These are phyloP conservation scores for Neckera pumila DNA, from an alignment of 225 moss, liverwort and hornwort genomes.

Conservation along the genomic window DNA sequence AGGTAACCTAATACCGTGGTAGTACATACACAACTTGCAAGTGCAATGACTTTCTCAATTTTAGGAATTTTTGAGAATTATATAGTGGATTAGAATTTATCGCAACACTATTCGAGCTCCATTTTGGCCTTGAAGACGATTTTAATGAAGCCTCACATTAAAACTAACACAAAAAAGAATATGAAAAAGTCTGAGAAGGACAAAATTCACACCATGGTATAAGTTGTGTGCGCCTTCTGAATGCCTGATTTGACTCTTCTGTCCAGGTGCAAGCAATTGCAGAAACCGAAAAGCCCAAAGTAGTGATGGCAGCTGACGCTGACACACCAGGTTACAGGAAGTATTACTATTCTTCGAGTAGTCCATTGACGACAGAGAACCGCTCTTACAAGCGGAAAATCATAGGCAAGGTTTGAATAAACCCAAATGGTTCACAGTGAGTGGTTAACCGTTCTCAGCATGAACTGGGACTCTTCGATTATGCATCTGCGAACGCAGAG, in stretches of 20 bases:
- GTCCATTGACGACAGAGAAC: slow-evolving; percentile 83
- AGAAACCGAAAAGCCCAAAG: slow-evolving; percentile 30
- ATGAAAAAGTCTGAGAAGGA: too few species aligned
- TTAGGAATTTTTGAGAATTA: background rate
- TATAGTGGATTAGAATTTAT: background rate
- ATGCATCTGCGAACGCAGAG: background rate
- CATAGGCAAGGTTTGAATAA: slow-evolving; percentile 59
- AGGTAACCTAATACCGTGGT: background rate
- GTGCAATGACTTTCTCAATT: background rate
- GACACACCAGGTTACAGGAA: slow-evolving; percentile 45
- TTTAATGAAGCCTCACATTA: background rate
- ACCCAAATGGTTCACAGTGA: background rate
- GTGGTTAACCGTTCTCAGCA: background rate
- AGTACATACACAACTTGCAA: background rate
- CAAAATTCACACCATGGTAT: too few species aligned
- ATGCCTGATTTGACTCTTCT: background rate
- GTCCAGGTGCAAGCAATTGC: slow-evolving; percentile 41
- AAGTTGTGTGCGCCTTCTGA: background rate
- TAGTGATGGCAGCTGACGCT: slow-evolving; percentile 11
- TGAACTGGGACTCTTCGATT: background rate
- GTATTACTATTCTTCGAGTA: slow-evolving; percentile 80
- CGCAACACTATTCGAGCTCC: background rate
- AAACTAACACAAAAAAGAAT: background rate
- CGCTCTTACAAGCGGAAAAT: slow-evolving; percentile 91
- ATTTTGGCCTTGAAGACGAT: background rate